Conservation (phyloP, 2,329 filamentous ascomycete genomes). For the Trichophyton benhamiae region DNA sequence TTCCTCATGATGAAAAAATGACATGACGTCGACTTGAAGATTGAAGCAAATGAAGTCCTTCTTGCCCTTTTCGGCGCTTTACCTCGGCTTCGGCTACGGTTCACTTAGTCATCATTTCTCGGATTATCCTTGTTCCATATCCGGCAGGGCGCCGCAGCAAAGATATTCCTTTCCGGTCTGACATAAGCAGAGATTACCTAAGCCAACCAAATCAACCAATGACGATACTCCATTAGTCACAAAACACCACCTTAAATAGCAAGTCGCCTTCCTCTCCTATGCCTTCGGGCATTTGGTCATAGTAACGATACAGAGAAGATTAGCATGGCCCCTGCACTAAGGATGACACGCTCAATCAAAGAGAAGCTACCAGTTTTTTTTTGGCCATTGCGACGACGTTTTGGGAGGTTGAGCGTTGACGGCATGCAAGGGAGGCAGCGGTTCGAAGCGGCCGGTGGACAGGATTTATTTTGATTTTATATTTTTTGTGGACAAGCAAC, state of each 20-base stretch:
- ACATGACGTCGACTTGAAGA: not conserved
- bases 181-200: not conserved
- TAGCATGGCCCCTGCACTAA: conserved; percentile 81
- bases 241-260: not conserved
- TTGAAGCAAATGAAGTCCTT: not conserved
- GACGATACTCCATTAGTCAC: not conserved
- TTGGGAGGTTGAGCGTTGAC: not conserved
- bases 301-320: conserved; percentile 64
- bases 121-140: not conserved
- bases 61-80: not conserved
- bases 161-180: not conserved
- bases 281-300: conserved; percentile 49
- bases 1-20: not conserved
- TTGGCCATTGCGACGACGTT: conserved; percentile 18
- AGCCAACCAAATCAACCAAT: not conserved
- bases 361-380: conserved; percentile 61
- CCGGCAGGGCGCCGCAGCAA: not conserved
- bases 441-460: not conserved
- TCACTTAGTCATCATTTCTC: not conserved
- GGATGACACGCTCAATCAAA: conserved; percentile 85
- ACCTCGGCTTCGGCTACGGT: not conserved
- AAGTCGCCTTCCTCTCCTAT: conserved; percentile 4
- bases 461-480: not conserved
- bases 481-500: not conserved
- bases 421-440: not conserved